Percentiles rank a stretch among this genome's conserved stretches.
These are phyloP conservation scores for Dendrobium nobile DNA, from an alignment of 106 monocot species.

Conservation along the genomic window DNA sequence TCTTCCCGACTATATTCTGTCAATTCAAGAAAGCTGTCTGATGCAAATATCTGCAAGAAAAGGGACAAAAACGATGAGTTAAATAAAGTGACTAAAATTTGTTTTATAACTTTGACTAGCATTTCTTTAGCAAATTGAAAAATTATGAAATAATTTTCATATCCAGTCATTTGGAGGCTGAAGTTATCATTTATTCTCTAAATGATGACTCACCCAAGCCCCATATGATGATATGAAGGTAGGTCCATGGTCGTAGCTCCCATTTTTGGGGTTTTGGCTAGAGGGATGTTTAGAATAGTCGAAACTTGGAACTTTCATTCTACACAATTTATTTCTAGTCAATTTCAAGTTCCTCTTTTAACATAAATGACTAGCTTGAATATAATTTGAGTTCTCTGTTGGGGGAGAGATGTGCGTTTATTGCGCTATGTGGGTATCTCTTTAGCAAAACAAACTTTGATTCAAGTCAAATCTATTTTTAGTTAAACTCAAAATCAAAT, in stretches of 20 bases:
- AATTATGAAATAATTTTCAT: neutral
- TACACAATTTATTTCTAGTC: neutral
- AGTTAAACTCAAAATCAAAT: no score
- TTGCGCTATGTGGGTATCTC: neutral
- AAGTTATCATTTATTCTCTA: neutral
- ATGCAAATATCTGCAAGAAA: constrained; percentile 60
- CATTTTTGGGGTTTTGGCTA: neutral
- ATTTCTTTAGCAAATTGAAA: neutral
- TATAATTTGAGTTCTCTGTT: neutral
- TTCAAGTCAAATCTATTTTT: neutral
- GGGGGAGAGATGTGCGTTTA: no score
- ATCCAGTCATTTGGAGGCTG: neutral
- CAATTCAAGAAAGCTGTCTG: constrained; percentile 68
- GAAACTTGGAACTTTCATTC: neutral
- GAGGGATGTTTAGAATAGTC: neutral
- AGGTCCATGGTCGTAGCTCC: neutral
- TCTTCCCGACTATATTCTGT: constrained; percentile 69
- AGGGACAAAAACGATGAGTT: neutral
- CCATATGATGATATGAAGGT: neutral
- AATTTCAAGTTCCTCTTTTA: neutral
- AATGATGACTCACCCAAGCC: neutral
- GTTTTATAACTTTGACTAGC: neutral
- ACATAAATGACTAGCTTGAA: neutral
- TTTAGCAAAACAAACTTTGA: neutral
- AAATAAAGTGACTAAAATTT: neutral